Evolutionary conservation across 768 basidiomycete species (phyloP), one percentile per base, ranked within the genome.

Genomic region (Lactarius deliciosus): DNA sequence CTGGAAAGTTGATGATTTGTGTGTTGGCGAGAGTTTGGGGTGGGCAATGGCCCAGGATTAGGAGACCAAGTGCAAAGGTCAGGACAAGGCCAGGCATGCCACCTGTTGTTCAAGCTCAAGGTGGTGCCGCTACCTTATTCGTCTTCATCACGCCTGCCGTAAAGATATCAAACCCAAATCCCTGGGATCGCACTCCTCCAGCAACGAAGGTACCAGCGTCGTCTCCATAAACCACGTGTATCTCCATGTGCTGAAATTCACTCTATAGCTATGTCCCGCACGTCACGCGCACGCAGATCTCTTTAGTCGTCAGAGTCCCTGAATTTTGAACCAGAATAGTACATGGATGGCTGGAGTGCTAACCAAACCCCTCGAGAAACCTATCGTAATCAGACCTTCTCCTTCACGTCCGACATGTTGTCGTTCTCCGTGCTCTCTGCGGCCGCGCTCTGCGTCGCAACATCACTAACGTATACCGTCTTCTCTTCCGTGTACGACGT

Each of bases 1-100:
- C 76, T 30, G 72, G 73, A 72, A 89, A 86, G 73, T 85, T 86
- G 73, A 86, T 75, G 70, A 89, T 88, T 76, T 89, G 86, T 41
- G 88, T 89, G 74, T 89, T 88, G 25, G 82, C 86, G 25, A 69
- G 63, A 11, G 60, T 47, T 16, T n/a, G 32, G 5, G 53, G 50
- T 6, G 25, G 32, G 61, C 50, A 22, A 22, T 40, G 47, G 28
- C 13, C 18, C 47, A 67, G 63, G 28, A 60, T 50, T 9, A 22
- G 41, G 20, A 63, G 50, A 20, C 22, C 11, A 25, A 63, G 22
- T 7, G 25, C 20, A 5, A 62, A 40, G 41, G 40, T 32, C 25
- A 40, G 36, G 56, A 57, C 5, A 30, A 57, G 34, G 56, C 56
- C 30, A 30, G 50, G 50, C 50, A 53, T 53, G 50, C 47, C 47